Evolutionary conservation across 441 rosid species (phyloP).

Genomic region (Gossypium aridum): DNA sequence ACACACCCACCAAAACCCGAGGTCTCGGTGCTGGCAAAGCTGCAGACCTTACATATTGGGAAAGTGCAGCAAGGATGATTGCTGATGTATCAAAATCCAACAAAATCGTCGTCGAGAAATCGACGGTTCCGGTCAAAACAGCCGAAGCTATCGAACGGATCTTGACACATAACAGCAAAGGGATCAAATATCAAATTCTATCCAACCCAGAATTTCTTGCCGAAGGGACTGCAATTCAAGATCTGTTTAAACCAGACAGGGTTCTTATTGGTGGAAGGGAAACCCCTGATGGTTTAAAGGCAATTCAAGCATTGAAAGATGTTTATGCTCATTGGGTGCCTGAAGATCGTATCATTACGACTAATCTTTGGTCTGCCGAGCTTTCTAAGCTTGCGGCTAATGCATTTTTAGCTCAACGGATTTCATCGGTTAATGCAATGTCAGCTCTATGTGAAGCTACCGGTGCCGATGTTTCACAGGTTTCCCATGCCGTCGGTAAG

Average conservation of each 20-base stretch:
- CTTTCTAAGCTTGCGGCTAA: conserved; percentile 94
- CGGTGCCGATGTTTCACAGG: conserved; percentile 82
- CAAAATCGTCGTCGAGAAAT: conserved; percentile 94
- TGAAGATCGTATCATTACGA: conserved; percentile 64
- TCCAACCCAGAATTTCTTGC: conserved; percentile 98
- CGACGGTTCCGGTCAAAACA: conserved; percentile 91
- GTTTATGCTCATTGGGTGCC: conserved; percentile 94
- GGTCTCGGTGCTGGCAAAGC: conserved; percentile 98
- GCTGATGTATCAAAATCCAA: conserved; percentile 89
- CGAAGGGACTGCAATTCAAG: conserved; percentile 89
- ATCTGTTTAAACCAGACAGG: conserved; percentile 76
- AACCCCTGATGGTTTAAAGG: conserved; percentile 80
- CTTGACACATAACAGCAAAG: conserved; percentile 86
- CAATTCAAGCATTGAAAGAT: conserved; percentile 71
- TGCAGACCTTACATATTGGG: conserved; percentile 96
- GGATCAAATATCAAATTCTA: conserved; percentile 91
- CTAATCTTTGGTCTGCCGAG: conserved; percentile 98
- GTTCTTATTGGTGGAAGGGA: conserved; percentile 97
- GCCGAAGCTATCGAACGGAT: conserved; percentile 94
- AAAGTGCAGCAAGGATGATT: conserved; percentile 93
- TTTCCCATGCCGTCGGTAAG: conserved; percentile 71
- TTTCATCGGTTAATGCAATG: conserved; percentile 93
- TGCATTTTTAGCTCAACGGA: conserved; percentile 94
- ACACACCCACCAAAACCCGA: conserved; percentile 86
- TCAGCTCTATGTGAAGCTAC: conserved; percentile 95